phyloP scores from a whole-genome alignment of 2,329 filamentous ascomycete species.

The Plenodomus lindquistii region DNA sequence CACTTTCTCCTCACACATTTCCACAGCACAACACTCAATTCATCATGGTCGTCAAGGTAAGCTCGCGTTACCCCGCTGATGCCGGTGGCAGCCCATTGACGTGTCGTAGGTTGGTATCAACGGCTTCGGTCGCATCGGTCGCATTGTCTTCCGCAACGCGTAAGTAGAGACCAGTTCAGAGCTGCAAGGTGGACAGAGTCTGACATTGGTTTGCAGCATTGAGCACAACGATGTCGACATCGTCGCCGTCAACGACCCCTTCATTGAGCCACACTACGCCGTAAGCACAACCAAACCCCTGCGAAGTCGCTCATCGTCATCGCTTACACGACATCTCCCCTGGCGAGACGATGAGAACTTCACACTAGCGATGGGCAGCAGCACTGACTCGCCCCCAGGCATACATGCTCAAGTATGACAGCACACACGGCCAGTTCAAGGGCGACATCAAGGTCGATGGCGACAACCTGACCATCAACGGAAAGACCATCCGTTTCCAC shows the following conservation, averaged over 20 bases:
- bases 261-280: conserved; percentile 97
- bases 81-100: conserved; percentile 27
- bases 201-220: conserved; percentile 54
- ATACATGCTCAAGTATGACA: conserved; percentile 99
- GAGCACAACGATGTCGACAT: conserved; percentile 88
- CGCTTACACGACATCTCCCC: background rate
- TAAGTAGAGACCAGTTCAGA: conserved; percentile 49
- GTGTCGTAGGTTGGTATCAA: conserved; percentile 84
- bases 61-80: conserved; percentile 23
- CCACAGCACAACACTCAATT: conserved; percentile 25
- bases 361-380: background rate
- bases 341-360: background rate
- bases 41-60: conserved; percentile 55
- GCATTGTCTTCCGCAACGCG: conserved; percentile 99
- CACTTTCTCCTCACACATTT: conserved; percentile 17
- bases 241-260: conserved; percentile 98
- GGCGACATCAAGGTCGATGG: conserved; percentile 77
- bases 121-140: conserved; percentile 99
- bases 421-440: conserved; percentile 95
- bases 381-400: conserved; percentile 61
- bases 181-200: background rate
- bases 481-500: conserved; percentile 96
- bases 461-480: conserved; percentile 81
- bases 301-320: background rate
- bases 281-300: conserved; percentile 62